Conservation (phyloP, 441 rosid genomes). For the Eutrema salsugineum region DNA sequence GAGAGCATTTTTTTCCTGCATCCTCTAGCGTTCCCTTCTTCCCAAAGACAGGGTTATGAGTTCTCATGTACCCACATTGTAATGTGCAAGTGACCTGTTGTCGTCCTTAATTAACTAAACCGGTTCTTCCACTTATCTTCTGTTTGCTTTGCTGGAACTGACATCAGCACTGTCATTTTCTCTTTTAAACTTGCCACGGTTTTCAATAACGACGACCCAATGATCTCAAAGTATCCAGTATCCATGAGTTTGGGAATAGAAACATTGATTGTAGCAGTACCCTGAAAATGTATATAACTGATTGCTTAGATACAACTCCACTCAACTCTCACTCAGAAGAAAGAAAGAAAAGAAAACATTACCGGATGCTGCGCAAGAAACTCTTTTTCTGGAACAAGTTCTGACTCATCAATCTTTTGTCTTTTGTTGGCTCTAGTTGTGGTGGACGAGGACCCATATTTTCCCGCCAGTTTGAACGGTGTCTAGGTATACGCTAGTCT, state of each 20-base stretch:
- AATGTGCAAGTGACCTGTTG: slow-evolving; percentile 87
- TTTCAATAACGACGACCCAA: slow-evolving; percentile 62
- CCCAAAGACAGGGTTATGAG: slow-evolving; percentile 39
- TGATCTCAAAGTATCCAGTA: slow-evolving; percentile 50
- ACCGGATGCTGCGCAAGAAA: slow-evolving; percentile 72
- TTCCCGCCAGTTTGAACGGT: too few relatives aligned
- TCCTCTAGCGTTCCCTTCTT: too few relatives aligned
- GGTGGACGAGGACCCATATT: slow-evolving; percentile 27
- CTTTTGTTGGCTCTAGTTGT: slow-evolving; percentile 74
- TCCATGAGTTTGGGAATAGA: slow-evolving; percentile 67
- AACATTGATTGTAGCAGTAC: slow-evolving; percentile 51
- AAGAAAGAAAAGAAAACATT: background rate
- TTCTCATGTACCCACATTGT: slow-evolving; percentile 64
- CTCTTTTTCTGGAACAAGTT: slow-evolving; percentile 71
- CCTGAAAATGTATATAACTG: slow-evolving; percentile 34
- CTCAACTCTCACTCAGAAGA: background rate
- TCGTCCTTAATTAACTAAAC: slow-evolving; percentile 66
- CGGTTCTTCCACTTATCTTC: slow-evolving; percentile 79
- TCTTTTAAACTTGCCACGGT: slow-evolving; percentile 79
- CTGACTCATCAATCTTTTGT: slow-evolving; percentile 64
- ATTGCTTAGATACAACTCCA: background rate
- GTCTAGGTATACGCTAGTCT: too few relatives aligned
- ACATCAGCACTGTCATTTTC: slow-evolving; percentile 73
- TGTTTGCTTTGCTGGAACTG: slow-evolving; percentile 84
- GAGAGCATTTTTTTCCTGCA: too few relatives aligned